Percentiles rank a stretch among this genome's conserved stretches.
Evolutionary conservation across 2,329 filamentous ascomycete species (phyloP).

Genomic region (Nemania abortiva): DNA sequence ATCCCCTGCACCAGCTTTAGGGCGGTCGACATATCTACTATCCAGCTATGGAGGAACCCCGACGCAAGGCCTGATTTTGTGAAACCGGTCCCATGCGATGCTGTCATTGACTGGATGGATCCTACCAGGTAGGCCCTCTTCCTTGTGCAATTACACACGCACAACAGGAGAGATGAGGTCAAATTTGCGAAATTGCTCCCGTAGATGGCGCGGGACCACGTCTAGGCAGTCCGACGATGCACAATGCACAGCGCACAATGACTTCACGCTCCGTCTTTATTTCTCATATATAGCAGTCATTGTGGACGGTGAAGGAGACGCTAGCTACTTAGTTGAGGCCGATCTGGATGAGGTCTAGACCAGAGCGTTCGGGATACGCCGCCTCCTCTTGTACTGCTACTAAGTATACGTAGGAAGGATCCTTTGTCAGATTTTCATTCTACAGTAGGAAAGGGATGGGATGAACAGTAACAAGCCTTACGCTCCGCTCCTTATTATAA

Average conservation of each 20-base stretch:
- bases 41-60: conserved; percentile 22
- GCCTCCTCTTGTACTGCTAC: conserved; percentile 9
- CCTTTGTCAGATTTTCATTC: conserved; percentile 31
- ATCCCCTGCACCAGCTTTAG: background rate
- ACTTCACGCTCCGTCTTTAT: conserved; percentile 20
- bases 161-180: conserved; percentile 26
- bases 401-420: background rate
- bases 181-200: conserved; percentile 28
- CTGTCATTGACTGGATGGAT: conserved; percentile 27
- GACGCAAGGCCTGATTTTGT: conserved; percentile 28
- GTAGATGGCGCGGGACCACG: conserved; percentile 17
- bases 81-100: conserved; percentile 25
- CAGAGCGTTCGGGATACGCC: conserved; percentile 17
- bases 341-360: conserved; percentile 16
- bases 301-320: background rate
- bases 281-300: background rate
- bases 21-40: background rate
- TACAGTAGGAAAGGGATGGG: conserved; percentile 21
- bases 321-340: conserved; percentile 8
- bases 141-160: conserved; percentile 10
- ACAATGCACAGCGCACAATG: conserved; percentile 14
- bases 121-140: conserved; percentile 2
- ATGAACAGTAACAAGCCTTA: conserved; percentile 2
- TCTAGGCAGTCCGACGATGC: conserved; percentile 13
- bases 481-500: background rate